Evolutionary conservation across 352 stramenopile genomes (phyloP).

Genomic region (Hyaloperonospora arabidopsidis): DNA sequence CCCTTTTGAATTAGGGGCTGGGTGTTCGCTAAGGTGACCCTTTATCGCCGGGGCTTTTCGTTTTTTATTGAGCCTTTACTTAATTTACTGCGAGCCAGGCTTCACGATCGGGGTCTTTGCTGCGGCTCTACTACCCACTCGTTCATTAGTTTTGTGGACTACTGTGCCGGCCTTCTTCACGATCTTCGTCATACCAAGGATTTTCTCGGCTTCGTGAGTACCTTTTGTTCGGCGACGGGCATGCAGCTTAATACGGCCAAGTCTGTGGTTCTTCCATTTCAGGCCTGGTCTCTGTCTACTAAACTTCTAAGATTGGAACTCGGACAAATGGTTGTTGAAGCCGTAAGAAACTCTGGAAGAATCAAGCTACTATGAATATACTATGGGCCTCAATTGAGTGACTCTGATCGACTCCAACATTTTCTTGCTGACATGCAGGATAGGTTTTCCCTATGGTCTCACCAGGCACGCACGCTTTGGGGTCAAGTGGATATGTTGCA

Average conservation of each 20-base stretch:
- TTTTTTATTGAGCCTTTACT: constrained; percentile 4
- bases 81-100: background rate
- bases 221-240: background rate
- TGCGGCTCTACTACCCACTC: background rate
- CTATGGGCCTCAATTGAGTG: background rate
- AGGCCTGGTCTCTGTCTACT: background rate
- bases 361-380: background rate
- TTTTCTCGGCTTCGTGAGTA: background rate
- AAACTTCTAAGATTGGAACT: background rate
- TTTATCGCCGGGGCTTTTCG: background rate
- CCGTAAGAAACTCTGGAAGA: background rate
- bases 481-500: background rate
- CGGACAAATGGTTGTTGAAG: background rate
- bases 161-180: background rate
- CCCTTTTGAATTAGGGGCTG: background rate
- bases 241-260: background rate
- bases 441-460: background rate
- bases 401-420: background rate
- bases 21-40: background rate
- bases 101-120: background rate
- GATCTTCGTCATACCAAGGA: background rate
- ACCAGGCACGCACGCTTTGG: background rate
- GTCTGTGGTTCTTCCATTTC: background rate
- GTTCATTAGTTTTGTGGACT: background rate
- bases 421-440: background rate